A percentile compares a stretch with the other conserved stretches of the same genome.
Evolutionary conservation across 306 rosid species (phyloP).

Genomic region (Prunus mongolica): DNA sequence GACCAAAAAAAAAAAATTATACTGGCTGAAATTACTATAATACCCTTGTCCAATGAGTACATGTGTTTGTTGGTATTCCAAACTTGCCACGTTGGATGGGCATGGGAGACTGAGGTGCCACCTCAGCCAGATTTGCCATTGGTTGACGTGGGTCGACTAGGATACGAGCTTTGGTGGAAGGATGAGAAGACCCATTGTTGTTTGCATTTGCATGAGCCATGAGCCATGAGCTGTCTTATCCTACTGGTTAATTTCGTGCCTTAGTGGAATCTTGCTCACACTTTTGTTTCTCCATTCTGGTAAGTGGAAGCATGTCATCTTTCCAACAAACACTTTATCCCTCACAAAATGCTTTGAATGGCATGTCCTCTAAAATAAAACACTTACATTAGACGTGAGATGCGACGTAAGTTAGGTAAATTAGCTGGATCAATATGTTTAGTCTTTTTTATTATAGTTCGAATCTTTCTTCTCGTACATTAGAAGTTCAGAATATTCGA

Average conservation of each 20-base stretch:
- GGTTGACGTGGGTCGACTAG: neutral
- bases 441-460: no score
- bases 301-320: neutral
- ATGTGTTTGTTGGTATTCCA: neutral
- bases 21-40: neutral
- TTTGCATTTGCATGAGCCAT: neutral
- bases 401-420: no score
- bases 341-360: neutral
- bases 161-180: slow-evolving; percentile 8
- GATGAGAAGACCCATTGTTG: slow-evolving; percentile 1
- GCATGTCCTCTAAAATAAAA: no score
- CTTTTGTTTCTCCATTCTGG: neutral
- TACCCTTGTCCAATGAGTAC: neutral
- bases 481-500: fast-evolving
- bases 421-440: no score
- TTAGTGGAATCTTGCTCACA: slow-evolving; percentile 3
- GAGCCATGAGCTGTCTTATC: neutral
- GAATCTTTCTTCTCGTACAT: no score
- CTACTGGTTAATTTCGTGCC: neutral
- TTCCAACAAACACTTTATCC: neutral
- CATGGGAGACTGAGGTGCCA: neutral
- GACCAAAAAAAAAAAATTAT: no score
- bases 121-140: neutral
- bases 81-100: neutral
- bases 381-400: no score